A percentile compares a stretch with the other conserved stretches of the same genome.
Evolutionary conservation across 345 rosid species (phyloP).

Genomic region (Carallia brachiata): DNA sequence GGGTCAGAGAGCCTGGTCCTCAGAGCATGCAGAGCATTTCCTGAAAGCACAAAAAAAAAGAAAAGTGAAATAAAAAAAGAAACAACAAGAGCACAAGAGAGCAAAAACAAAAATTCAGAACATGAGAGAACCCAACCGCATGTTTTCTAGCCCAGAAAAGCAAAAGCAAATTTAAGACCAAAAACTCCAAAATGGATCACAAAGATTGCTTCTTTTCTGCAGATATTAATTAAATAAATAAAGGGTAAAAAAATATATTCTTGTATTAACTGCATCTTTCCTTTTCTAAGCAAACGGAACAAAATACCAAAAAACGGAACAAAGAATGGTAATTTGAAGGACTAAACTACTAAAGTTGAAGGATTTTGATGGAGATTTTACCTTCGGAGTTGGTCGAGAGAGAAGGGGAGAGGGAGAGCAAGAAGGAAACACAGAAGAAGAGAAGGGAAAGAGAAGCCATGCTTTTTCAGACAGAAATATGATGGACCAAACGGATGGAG

Average conservation of each 20-base stretch:
- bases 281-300: not conserved
- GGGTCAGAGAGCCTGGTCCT: slow-evolving; percentile 69
- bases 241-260: not conserved
- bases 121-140: not conserved
- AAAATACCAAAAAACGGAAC: not conserved
- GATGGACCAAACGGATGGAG: not conserved
- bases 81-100: not conserved
- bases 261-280: not conserved
- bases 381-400: slow-evolving; percentile 62
- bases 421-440: slow-evolving; percentile 16
- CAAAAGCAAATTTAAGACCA: not conserved
- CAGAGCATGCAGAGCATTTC: slow-evolving; percentile 68
- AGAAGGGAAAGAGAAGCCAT: not conserved
- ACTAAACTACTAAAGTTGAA: slow-evolving; percentile 8
- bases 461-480: not conserved
- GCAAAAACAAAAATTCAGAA: not conserved
- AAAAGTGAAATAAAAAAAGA: slow-evolving; percentile 1
- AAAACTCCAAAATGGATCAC: not conserved
- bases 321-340: not conserved
- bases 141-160: slow-evolving; percentile 10
- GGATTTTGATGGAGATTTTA: slow-evolving; percentile 17
- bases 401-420: slow-evolving; percentile 35
- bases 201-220: not conserved
- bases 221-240: no score
- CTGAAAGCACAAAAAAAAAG: slow-evolving; percentile 31